Base-by-base conservation (phyloP, 2,329 filamentous ascomycete genomes). In the Cyanodermella asteris region DNA sequence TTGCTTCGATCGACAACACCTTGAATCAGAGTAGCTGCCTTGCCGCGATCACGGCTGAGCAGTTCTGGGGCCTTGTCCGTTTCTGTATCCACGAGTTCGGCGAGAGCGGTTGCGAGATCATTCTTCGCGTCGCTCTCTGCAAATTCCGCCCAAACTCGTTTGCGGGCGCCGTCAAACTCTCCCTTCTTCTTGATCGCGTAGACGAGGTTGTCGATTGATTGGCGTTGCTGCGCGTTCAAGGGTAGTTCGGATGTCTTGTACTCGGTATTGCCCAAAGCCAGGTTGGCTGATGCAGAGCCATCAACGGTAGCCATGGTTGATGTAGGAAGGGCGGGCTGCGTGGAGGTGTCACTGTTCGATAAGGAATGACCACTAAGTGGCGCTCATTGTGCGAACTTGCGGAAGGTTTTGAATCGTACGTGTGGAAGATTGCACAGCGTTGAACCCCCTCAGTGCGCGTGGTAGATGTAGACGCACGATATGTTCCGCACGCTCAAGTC, bases 171-270 rank as follows among this genome's bases (percentile, higher is more conserved):
- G 41, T 72, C 67, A 37, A 69, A 72, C 28, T 65, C 63, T 33
- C 67, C 67, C 42, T 68, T 69, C 45, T 71, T 72, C 45, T 69
- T 69, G 43, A 70, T 69, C 1, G 61, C 62, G 39, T 67, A 58
- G 11, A 70, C 51, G 22, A 72, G 52, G 34, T 53, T 53, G 40
- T 72, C 65, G 28, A 72, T 67, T 13, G 58, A 55, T 5, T 55
- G 50, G 31, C 63, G 59, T 40, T 72, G 64, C 18, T 56, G 45
- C 27, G 61, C 55, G 13, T 60, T 58, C 16, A 72, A 49, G 3
- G 67, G 67, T 14, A 72, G 51, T 34, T 72, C 67, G 4, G 62
- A 60, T 14, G 61, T 49, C 41, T 65, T 66, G 39, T 66, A 58
- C 39, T n/a, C n/a, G n/a, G n/a, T n/a, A n/a, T n/a, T n/a, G n/a